Percentiles rank a stretch among this genome's conserved stretches.
phyloP scores from a whole-genome alignment of 768 basidiomycete genomes.

The Naganishia randhawae region DNA sequence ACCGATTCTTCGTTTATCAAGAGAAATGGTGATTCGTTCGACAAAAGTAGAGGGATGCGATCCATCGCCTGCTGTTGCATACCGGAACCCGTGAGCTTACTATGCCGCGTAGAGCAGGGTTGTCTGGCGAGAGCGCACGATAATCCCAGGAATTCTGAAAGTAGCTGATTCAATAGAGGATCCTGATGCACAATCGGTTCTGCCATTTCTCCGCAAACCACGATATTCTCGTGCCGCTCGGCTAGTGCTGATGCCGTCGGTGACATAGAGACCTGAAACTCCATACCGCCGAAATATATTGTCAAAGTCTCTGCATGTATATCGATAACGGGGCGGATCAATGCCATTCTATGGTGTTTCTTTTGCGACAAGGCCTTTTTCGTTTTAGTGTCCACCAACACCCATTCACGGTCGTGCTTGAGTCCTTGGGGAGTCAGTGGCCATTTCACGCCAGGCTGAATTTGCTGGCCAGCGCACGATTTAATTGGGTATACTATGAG shows the following conservation, averaged over 20 bases:
- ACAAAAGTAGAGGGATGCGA: conserved; percentile 31
- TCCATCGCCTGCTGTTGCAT: conserved; percentile 10
- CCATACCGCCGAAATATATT: conserved; percentile 26
- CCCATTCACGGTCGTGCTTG: conserved; percentile 37
- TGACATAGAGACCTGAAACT: conserved; percentile 30
- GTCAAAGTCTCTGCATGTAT: not conserved
- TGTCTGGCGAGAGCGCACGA: conserved; percentile 30
- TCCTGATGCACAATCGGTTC: conserved; percentile 7
- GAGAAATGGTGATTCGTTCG: conserved; percentile 40
- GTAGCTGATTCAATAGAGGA: conserved; percentile 18
- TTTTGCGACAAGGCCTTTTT: conserved; percentile 36
- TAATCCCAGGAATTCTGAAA: conserved; percentile 32
- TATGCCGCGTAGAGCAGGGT: conserved; percentile 20
- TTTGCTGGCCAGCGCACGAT: conserved; percentile 35
- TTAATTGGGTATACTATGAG: conserved; percentile 38
- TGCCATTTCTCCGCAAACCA: conserved; percentile 29
- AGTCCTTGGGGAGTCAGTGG: conserved; percentile 34
- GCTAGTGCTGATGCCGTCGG: not conserved
- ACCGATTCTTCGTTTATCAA: conserved; percentile 35
- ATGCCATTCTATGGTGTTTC: conserved; percentile 36
- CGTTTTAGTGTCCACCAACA: conserved; percentile 32
- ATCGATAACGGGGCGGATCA: conserved; percentile 32
- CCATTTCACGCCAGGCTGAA: conserved; percentile 26
- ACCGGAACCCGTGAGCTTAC: conserved; percentile 28
- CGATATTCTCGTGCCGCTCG: conserved; percentile 4